Evolutionary conservation across 495 filamentous ascomycete species (phyloP).

Genomic region (Talaromyces trachyspermus): DNA sequence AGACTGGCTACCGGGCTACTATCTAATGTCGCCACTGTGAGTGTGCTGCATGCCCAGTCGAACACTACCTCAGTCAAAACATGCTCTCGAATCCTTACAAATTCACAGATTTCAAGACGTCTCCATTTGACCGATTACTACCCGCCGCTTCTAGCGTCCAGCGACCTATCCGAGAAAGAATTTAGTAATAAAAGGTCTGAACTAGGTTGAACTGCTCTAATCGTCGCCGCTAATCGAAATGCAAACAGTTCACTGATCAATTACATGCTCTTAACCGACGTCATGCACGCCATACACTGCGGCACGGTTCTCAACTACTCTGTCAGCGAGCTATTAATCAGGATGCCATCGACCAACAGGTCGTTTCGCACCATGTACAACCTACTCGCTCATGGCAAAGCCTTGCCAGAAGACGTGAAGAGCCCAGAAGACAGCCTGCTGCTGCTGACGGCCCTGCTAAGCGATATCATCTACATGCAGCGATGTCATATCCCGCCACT

Average conservation of each 20-base stretch:
- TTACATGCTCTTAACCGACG: conserved; percentile 1
- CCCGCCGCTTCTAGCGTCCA: not conserved
- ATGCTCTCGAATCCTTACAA: not conserved
- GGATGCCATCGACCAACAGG: not conserved
- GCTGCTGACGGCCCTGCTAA: not conserved
- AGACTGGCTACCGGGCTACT: not conserved
- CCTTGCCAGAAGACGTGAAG: not conserved
- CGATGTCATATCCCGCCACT: not conserved
- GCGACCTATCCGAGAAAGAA: not conserved
- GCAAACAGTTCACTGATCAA: not conserved
- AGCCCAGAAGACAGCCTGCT: not conserved
- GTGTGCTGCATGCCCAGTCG: not conserved
- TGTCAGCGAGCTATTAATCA: not conserved
- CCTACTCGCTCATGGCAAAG: not conserved
- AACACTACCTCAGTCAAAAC: not conserved
- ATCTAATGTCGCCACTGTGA: not conserved
- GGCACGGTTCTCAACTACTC: not conserved
- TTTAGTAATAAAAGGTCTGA: not conserved
- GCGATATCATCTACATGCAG: not conserved
- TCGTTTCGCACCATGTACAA: not conserved
- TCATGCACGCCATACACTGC: not conserved
- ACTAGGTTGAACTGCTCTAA: not conserved
- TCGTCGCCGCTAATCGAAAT: not conserved
- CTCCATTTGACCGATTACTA: not conserved
- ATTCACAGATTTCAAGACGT: not conserved